Conservation (phyloP, 805 yeast genomes). For the Candida insectalens region DNA sequence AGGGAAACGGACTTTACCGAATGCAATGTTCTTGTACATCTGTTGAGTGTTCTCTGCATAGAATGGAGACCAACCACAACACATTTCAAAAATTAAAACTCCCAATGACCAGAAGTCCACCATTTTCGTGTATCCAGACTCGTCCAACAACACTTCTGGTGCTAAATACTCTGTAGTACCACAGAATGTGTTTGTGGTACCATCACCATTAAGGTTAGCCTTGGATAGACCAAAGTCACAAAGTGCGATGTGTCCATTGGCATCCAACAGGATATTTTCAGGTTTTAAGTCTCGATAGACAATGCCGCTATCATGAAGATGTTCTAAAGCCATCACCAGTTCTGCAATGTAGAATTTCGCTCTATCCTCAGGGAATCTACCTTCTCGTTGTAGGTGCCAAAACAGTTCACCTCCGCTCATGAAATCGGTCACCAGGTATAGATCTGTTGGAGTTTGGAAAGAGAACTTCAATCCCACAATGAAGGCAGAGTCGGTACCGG, state of each 20-base stretch:
- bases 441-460: slow-evolving; percentile 89
- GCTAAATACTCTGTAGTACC: slow-evolving; percentile 98
- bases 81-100: slow-evolving; percentile 95
- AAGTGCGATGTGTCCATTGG: slow-evolving; percentile 93
- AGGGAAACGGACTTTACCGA: slow-evolving; percentile 95
- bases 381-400: slow-evolving; percentile 81
- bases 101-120: slow-evolving; percentile 99
- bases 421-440: slow-evolving; percentile 90
- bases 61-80: slow-evolving; percentile 99
- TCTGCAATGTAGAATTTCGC: slow-evolving; percentile 98
- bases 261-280: slow-evolving; percentile 89
- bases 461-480: slow-evolving; percentile 94
- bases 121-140: slow-evolving; percentile 95
- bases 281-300: slow-evolving; percentile 97
- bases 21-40: slow-evolving; percentile 98
- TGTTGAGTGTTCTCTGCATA: slow-evolving; percentile 97
- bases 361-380: slow-evolving; percentile 84
- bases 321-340: slow-evolving; percentile 85
- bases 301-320: slow-evolving; percentile 88
- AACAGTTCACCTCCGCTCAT: slow-evolving; percentile 95
- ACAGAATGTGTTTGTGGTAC: slow-evolving; percentile 93
- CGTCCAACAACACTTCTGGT: slow-evolving; percentile 92
- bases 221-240: slow-evolving; percentile 97
- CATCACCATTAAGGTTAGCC: slow-evolving; percentile 77
- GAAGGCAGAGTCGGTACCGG: slow-evolving; percentile 69